A percentile compares a stretch with the other conserved stretches of the same genome.
These are phyloP conservation scores for Plasmodium vinckei DNA, from an alignment of 169 alveolate species.

Conservation along the genomic window DNA sequence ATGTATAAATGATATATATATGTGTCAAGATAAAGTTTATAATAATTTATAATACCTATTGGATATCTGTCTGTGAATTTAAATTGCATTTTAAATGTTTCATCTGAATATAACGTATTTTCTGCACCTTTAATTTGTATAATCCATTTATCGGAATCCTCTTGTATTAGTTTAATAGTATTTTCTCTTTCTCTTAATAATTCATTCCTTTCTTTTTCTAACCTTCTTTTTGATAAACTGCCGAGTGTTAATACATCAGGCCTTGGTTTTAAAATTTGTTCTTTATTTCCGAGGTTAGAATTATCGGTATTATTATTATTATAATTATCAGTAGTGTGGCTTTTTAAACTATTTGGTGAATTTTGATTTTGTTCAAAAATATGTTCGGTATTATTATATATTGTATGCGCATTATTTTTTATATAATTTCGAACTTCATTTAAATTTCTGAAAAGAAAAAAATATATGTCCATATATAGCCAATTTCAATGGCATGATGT, in stretches of 20 bases:
- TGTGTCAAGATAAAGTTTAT: too few species aligned
- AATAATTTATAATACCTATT: slow-evolving; percentile 54
- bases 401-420: slow-evolving; percentile 5
- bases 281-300: not conserved
- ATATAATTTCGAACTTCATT: slow-evolving; percentile 25
- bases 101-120: slow-evolving; percentile 74
- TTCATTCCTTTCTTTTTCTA: slow-evolving; percentile 66
- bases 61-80: slow-evolving; percentile 79
- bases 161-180: slow-evolving; percentile 61
- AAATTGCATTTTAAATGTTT: slow-evolving; percentile 77
- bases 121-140: slow-evolving; percentile 81
- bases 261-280: not conserved
- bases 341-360: not conserved
- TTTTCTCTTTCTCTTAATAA: slow-evolving; percentile 54
- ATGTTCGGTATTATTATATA: slow-evolving; percentile 22
- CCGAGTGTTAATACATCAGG: slow-evolving; percentile 34
- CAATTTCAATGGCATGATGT: not conserved
- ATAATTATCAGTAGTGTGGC: not conserved
- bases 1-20: not conserved
- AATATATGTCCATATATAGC: not conserved
- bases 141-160: slow-evolving; percentile 75
- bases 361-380: slow-evolving; percentile 11
- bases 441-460: slow-evolving; percentile 20
- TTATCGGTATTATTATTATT: too few species aligned
- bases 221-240: slow-evolving; percentile 59